A percentile compares a stretch with the other conserved stretches of the same genome.
phyloP scores from a whole-genome alignment of 305 asterid genomes.

The Ajuga reptans region DNA sequence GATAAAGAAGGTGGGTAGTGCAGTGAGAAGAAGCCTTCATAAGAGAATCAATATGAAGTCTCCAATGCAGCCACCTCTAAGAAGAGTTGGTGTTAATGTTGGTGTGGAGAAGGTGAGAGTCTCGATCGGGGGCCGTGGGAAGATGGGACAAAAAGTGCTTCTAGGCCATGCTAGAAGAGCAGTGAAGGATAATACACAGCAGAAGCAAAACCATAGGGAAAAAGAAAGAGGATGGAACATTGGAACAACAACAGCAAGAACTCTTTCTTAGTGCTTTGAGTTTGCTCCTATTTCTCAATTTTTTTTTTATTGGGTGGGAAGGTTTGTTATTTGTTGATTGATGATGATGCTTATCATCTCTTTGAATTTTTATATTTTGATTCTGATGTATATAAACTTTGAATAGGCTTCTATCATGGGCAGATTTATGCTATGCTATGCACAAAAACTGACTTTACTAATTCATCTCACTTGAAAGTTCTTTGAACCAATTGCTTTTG shows the following conservation, averaged over 20 bases:
- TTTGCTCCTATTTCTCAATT: neutral
- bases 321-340: conserved; percentile 18
- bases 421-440: no score
- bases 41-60: conserved; percentile 59
- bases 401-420: neutral
- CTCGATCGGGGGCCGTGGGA: conserved; percentile 79
- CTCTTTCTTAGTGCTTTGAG: conserved; percentile 16
- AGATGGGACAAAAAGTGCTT: conserved; percentile 48
- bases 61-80: conserved; percentile 51
- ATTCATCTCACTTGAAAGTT: no score
- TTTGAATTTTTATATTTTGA: conserved; percentile 13
- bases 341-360: conserved; percentile 33
- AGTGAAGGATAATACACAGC: conserved; percentile 45
- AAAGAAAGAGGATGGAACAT: conserved; percentile 88
- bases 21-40: conserved; percentile 56
- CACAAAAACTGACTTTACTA: no score
- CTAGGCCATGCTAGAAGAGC: conserved; percentile 62
- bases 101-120: conserved; percentile 84
- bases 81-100: conserved; percentile 71
- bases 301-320: neutral
- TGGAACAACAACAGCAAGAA: conserved; percentile 50
- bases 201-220: conserved; percentile 55
- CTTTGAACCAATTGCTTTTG: no score
- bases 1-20: conserved; percentile 43
- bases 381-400: conserved; percentile 24